A percentile compares a stretch with the other conserved stretches of the same genome.
Evolutionary conservation across 805 yeast species (phyloP).

Genomic region (Pichia membranifaciens): DNA sequence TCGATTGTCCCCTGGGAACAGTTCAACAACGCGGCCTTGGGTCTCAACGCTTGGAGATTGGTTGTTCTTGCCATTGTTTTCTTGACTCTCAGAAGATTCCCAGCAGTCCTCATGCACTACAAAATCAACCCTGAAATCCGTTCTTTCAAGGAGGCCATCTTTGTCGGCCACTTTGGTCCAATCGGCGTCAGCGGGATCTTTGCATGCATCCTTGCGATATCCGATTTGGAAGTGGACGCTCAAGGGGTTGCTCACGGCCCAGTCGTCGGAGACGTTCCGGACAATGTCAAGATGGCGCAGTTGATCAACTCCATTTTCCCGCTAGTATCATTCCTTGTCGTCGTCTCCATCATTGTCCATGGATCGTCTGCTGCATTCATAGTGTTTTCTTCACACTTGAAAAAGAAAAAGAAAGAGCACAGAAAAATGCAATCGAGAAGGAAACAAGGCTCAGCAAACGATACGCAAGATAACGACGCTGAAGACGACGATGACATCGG

Average conservation of each 20-base stretch:
- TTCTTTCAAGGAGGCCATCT: conserved; percentile 58
- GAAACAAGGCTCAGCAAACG: neutral
- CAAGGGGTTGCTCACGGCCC: conserved; percentile 31
- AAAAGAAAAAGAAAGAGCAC: neutral
- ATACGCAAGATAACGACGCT: too few relatives aligned
- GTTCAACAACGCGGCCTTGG: conserved; percentile 42
- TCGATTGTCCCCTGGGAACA: conserved; percentile 62
- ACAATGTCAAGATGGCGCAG: conserved; percentile 20
- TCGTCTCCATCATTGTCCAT: conserved; percentile 48
- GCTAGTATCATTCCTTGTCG: conserved; percentile 42
- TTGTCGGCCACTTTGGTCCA: conserved; percentile 71
- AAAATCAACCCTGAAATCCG: conserved; percentile 54
- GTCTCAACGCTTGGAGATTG: conserved; percentile 46
- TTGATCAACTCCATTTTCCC: conserved; percentile 40
- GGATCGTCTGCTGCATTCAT: conserved; percentile 52
- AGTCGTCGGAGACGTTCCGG: conserved; percentile 21
- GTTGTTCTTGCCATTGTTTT: conserved; percentile 46
- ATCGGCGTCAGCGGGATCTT: conserved; percentile 43
- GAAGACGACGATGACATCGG: neutral
- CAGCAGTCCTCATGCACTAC: conserved; percentile 49
- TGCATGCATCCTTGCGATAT: conserved; percentile 27
- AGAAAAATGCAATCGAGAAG: neutral
- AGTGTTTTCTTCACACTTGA: conserved; percentile 45
- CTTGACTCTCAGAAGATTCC: conserved; percentile 44
- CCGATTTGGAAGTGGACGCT: conserved; percentile 27